Percentiles rank a stretch among this genome's conserved stretches.
Conservation (phyloP, 768 basidiomycete species). For the Pisolithus albus region DNA sequence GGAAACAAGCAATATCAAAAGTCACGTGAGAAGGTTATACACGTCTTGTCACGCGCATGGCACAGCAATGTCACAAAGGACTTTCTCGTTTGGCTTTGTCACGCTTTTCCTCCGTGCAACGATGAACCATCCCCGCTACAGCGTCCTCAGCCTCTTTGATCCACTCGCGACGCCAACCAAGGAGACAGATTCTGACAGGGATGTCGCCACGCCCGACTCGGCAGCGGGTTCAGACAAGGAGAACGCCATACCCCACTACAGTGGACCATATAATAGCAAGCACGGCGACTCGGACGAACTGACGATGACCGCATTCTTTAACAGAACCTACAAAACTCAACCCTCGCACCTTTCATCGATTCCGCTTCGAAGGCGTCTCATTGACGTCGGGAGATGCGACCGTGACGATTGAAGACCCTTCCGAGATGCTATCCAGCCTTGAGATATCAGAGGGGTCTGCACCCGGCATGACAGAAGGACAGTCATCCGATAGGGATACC, state of each 20-base stretch:
- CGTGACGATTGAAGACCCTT: constrained; percentile 9
- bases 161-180: constrained; percentile 23
- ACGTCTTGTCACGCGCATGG: constrained; percentile 6
- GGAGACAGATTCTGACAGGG: constrained; percentile 8
- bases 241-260: constrained; percentile 5
- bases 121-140: constrained; percentile 21
- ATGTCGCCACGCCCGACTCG: constrained; percentile 21
- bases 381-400: constrained; percentile 24
- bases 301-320: constrained; percentile 31
- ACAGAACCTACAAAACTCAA: constrained; percentile 16
- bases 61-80: constrained; percentile 3
- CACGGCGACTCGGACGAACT: constrained; percentile 26
- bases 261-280: background rate
- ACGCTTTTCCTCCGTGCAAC: constrained; percentile 1
- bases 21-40: constrained; percentile 3
- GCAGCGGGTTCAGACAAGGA: constrained; percentile 13
- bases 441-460: constrained; percentile 4
- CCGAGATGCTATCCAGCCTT: constrained; percentile 3
- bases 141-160: constrained; percentile 28
- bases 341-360: constrained; percentile 9
- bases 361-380: constrained; percentile 20
- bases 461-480: background rate
- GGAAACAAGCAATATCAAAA: background rate
- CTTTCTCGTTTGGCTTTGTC: constrained; percentile 1
- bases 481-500: background rate